Base-by-base conservation (phyloP, 495 filamentous ascomycete species). In the Copromyces sp. region DNA sequence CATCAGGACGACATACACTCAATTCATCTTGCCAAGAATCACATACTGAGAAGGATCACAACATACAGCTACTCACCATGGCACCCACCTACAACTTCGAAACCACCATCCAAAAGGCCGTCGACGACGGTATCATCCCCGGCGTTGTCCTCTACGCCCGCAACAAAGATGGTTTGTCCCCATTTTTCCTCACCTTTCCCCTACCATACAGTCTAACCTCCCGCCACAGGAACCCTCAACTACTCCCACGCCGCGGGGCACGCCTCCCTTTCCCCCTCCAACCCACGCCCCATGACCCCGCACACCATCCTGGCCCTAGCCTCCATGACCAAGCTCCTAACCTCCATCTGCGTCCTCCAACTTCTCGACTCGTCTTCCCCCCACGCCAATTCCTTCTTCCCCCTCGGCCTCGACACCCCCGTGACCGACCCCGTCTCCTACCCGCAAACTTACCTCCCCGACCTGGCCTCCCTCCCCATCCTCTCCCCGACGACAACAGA, bases 261-360 rank as follows among this genome's bases (percentile, higher is more conserved):
- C 6, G n/a, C 65, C 42, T 75, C 73, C 7, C 72, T 77, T 24
- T 69, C 69, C 39, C 68, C 75, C 32, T 14, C 6, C 0, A 12
- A 68, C 24, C 42, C 70, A 1, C 41, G 39, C 7, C 72, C 74
- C 35, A 74, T 75, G 72, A 29, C 69, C 12, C 35, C 73, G 9
- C 72, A 82, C 73, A 76, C 74, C 1, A 68, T 81, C n/a, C 75
- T 81, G 71, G 69, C 73, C 40, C 68, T 82, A 3, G 75, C 78
- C 35, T 82, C 81, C 44, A 75, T 78, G 74, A 80, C 80, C 16
- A 84, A 83, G 38, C 75, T 84, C 68, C 71, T 78, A 29, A 83
- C 82, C 24, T 70, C 78, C 9, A 70, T 81, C 72, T 73, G 75
- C 17, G 70, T 76, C 3, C 70, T 83, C 37, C 83, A 82, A 44